Evolutionary conservation across 441 rosid species (phyloP).

Genomic region (Croton laevigatus): DNA sequence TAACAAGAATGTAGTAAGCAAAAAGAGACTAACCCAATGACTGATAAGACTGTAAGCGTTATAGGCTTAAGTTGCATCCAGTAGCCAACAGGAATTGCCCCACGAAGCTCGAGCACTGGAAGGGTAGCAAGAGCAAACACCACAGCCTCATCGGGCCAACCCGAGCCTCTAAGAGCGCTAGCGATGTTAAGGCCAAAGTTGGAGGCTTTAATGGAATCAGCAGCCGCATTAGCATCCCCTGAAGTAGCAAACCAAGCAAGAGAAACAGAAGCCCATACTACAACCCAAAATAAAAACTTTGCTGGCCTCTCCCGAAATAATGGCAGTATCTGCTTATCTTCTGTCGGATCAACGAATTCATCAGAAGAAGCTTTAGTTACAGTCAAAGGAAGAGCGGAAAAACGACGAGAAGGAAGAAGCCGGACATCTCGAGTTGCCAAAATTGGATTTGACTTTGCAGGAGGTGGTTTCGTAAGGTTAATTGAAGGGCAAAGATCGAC

Average conservation of each 20-base stretch:
- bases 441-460: slow-evolving; percentile 22
- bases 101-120: slow-evolving; percentile 86
- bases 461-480: slow-evolving; percentile 10
- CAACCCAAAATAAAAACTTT: slow-evolving; percentile 51
- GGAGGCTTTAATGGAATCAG: slow-evolving; percentile 74
- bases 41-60: slow-evolving; percentile 49
- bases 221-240: slow-evolving; percentile 72
- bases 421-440: slow-evolving; percentile 19
- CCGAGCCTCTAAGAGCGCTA: slow-evolving; percentile 50
- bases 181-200: slow-evolving; percentile 72
- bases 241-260: slow-evolving; percentile 77
- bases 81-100: slow-evolving; percentile 93
- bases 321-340: slow-evolving; percentile 37
- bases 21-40: slow-evolving; percentile 61
- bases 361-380: slow-evolving; percentile 25
- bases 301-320: slow-evolving; percentile 39
- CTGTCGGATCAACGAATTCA: slow-evolving; percentile 33
- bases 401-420: slow-evolving; percentile 12
- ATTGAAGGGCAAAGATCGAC: slow-evolving; percentile 13
- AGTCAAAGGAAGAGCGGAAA: slow-evolving; percentile 14
- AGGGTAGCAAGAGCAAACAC: slow-evolving; percentile 90
- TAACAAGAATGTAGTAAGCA: slow-evolving; percentile 1
- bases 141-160: slow-evolving; percentile 83
- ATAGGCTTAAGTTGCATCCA: slow-evolving; percentile 85
- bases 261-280: slow-evolving; percentile 68